phyloP scores from a whole-genome alignment of 495 filamentous ascomycete species.

The Penicillium ochrochloron region DNA sequence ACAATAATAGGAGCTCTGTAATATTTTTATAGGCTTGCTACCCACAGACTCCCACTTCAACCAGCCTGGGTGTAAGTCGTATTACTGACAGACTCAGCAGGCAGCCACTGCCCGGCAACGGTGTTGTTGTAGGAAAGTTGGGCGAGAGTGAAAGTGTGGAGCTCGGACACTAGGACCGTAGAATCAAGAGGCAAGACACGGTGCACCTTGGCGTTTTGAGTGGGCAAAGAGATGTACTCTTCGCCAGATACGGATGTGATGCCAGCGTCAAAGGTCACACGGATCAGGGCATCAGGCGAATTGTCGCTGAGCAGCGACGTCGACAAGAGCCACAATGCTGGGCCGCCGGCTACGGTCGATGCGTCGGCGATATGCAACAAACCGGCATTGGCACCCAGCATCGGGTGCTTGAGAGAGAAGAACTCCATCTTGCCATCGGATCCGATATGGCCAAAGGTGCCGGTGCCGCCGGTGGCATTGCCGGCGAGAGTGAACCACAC shows the following conservation, averaged over 20 bases:
- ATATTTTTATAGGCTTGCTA: neutral
- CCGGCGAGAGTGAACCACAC: conserved; percentile 32
- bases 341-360: conserved; percentile 22
- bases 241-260: conserved; percentile 15
- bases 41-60: conserved; percentile 9
- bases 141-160: conserved; percentile 24
- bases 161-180: conserved; percentile 22
- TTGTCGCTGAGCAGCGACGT: conserved; percentile 31
- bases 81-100: conserved; percentile 19
- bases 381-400: conserved; percentile 23
- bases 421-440: conserved; percentile 25
- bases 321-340: conserved; percentile 30
- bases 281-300: conserved; percentile 31
- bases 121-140: conserved; percentile 23
- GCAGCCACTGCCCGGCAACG: conserved; percentile 22
- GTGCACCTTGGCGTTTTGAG: conserved; percentile 24
- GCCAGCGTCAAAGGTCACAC: conserved; percentile 24
- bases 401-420: conserved; percentile 21
- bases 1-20: neutral
- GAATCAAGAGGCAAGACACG: conserved; percentile 17
- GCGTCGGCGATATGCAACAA: conserved; percentile 29
- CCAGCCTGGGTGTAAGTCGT: conserved; percentile 15
- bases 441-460: conserved; percentile 32
- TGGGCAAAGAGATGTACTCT: conserved; percentile 24
- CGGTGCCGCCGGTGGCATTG: conserved; percentile 30